Percentiles rank a stretch among this genome's conserved stretches.
These are phyloP conservation scores for Kwoniella pini DNA, from an alignment of 768 basidiomycete species.

Conservation along the genomic window DNA sequence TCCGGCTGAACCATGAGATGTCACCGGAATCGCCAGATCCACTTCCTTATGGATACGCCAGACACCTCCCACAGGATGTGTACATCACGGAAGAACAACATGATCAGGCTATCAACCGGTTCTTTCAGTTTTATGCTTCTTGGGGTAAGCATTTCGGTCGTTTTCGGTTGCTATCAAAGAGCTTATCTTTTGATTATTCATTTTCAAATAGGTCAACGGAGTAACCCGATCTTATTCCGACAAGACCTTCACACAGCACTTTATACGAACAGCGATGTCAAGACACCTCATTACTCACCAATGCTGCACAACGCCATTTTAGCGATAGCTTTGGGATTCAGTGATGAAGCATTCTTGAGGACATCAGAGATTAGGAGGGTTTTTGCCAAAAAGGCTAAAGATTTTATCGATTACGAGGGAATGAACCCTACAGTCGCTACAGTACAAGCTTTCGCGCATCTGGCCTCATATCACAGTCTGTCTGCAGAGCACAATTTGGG, in stretches of 20 bases:
- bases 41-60: conserved; percentile 10
- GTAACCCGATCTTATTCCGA: conserved; percentile 30
- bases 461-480: conserved; percentile 57
- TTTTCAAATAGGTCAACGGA: conserved; percentile 24
- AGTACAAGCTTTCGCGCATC: conserved; percentile 56
- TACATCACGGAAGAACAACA: conserved; percentile 37
- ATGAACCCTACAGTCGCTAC: conserved; percentile 57
- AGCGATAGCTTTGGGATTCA: conserved; percentile 56
- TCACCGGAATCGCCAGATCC: conserved; percentile 5
- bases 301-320: conserved; percentile 72
- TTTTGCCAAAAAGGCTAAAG: conserved; percentile 57
- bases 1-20: neutral
- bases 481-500: conserved; percentile 58
- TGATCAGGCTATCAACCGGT: conserved; percentile 34
- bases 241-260: conserved; percentile 35
- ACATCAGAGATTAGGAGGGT: conserved; percentile 44
- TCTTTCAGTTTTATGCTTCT: conserved; percentile 45
- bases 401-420: conserved; percentile 57
- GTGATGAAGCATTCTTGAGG: conserved; percentile 55
- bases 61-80: conserved; percentile 38
- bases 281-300: conserved; percentile 63
- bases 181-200: too few relatives aligned
- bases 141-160: conserved; percentile 49
- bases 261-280: neutral
- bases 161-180: too few relatives aligned